Percentiles rank a stretch among this genome's conserved stretches.
Evolutionary conservation across 2,329 filamentous ascomycete genomes (phyloP).

Genomic region (Pseudogymnoascus sp.): DNA sequence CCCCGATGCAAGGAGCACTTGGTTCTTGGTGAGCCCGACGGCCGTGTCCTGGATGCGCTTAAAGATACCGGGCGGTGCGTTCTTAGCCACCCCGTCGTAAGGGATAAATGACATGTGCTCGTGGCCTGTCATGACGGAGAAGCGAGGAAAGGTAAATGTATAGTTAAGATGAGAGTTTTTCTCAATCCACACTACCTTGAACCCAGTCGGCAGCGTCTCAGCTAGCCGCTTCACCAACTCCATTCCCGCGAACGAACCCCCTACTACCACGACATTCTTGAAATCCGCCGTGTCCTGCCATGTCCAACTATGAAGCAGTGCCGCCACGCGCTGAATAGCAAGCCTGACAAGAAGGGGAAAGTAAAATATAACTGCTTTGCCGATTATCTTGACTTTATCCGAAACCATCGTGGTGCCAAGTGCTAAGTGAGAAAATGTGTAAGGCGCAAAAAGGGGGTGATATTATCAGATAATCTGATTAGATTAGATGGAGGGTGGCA

Average conservation of each 20-base stretch:
- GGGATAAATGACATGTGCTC: slow-evolving; percentile 45
- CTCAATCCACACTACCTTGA: slow-evolving; percentile 41
- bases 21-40: slow-evolving; percentile 22
- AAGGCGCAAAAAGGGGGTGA: not conserved
- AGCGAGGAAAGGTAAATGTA: slow-evolving; percentile 42
- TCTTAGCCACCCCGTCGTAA: slow-evolving; percentile 30
- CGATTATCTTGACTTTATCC: not conserved
- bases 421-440: not conserved
- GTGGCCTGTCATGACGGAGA: slow-evolving; percentile 35
- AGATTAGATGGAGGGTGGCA: not conserved
- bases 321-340: not conserved
- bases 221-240: slow-evolving; percentile 30
- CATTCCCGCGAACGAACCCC: slow-evolving; percentile 38
- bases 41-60: slow-evolving; percentile 28
- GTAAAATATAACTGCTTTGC: not conserved
- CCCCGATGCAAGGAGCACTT: slow-evolving; percentile 30
- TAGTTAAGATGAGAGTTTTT: slow-evolving; percentile 46
- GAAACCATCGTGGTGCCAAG: not conserved
- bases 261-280: slow-evolving; percentile 35
- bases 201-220: slow-evolving; percentile 36
- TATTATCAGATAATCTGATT: not conserved
- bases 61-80: slow-evolving; percentile 29
- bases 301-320: not conserved
- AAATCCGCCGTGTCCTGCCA: slow-evolving; percentile 12
- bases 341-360: slow-evolving; percentile 1